Evolutionary conservation across 1,139 yeast species (phyloP).

Genomic region (Saccharomyces hybrid): DNA sequence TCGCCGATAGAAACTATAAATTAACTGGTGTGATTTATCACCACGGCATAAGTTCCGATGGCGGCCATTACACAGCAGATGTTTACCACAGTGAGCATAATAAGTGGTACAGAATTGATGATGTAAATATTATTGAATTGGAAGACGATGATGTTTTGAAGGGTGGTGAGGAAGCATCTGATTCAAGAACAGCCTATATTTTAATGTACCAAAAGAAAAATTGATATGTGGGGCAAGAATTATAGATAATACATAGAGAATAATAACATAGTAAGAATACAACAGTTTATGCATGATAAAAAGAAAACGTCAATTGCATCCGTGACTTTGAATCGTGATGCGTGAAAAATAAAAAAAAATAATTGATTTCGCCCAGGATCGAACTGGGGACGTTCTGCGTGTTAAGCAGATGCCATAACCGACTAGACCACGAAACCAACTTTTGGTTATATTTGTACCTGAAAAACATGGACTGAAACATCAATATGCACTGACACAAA

Average conservation of each 20-base stretch:
- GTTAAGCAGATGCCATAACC: conserved; percentile 99
- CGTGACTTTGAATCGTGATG: neutral
- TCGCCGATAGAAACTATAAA: conserved; percentile 37
- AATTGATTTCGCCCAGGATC: conserved; percentile 97
- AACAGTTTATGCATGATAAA: no score
- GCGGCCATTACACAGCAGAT: conserved; percentile 94
- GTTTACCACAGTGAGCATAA: conserved; percentile 42
- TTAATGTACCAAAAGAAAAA: conserved; percentile 50
- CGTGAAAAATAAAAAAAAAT: neutral
- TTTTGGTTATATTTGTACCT: no score
- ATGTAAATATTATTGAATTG: conserved; percentile 52
- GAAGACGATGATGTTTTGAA: conserved; percentile 44
- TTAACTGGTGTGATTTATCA: conserved; percentile 88
- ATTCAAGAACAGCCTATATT: conserved; percentile 66
- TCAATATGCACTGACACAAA: no score
- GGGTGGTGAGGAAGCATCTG: conserved; percentile 40
- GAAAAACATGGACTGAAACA: no score
- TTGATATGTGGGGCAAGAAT: conserved; percentile 15
- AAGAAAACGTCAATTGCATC: neutral
- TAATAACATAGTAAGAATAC: neutral
- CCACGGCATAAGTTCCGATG: conserved; percentile 85
- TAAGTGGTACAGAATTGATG: conserved; percentile 86
- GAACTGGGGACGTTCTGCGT: conserved; percentile 99
- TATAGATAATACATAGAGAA: neutral
- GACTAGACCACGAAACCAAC: conserved; percentile 85